Evolutionary conservation across 495 filamentous ascomycete species (phyloP), one percentile per base, ranked within the genome.

Genomic region (Neurospora terricola): DNA sequence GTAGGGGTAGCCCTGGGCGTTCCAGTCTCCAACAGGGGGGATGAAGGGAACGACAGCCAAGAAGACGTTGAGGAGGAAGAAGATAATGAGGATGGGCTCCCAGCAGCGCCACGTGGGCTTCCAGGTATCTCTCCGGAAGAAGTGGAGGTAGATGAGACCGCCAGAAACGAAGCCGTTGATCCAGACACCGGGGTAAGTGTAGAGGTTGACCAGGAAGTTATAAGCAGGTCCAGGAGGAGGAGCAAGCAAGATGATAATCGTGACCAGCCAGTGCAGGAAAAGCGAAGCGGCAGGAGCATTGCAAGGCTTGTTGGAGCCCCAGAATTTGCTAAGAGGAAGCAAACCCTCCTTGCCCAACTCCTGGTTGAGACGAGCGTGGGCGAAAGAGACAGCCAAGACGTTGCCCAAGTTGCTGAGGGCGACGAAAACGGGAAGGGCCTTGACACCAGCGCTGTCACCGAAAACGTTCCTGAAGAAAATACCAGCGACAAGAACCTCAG

Each of bases 331-430:
- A 74, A 82, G 89, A 1, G 90, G 90, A 5, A 92, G 81, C 72
- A 92, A 85, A 0, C 90, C 90, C 79, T 91, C 88, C 42, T 86
- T 85, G 34, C 89, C 90, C 12, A 92, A 85, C 79, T 92, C 90
- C 80, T 91, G 88, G 75, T 91, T 92, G 27, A 92, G 79, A 4
- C 90, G 86, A 5, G 90, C 87, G 83, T 92, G 80, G 1, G 83
- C 83, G 69, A 84, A 84, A 70, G 78, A 78, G 37, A 82, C 82
- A 11, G 83, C 83, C 34, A 82, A 75, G 18, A 85, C 81, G 76
- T 92, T 92, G 2, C 90, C 91, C 23, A 88, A 86, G 0, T 88
- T 89, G 5, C 87, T 89, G 21, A 90, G 81, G 16, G 89, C 88
- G 69, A 92, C 85, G 43, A 88, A 88, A 5, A 90, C 76, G 5